A percentile compares a stretch with the other conserved stretches of the same genome.
phyloP scores from a whole-genome alignment of 306 rosid species.

The Quercus variabilis region DNA sequence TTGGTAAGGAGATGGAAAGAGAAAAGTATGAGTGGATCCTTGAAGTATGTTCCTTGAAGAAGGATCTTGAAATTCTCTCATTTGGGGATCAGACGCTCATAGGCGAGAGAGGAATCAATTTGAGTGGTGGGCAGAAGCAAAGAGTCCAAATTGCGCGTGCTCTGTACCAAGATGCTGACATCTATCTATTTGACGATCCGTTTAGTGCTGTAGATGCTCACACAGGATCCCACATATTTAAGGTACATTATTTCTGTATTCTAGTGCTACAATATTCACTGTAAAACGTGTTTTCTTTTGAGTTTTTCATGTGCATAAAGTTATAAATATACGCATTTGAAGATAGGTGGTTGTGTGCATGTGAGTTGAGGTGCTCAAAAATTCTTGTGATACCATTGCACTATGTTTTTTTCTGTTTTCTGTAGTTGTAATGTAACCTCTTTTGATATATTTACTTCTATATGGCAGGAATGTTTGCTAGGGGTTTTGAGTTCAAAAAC shows the following conservation, averaged over 20 bases:
- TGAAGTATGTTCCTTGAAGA: constrained; percentile 45
- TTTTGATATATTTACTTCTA: neutral
- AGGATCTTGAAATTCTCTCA: constrained; percentile 46
- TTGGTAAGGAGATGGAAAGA: constrained; percentile 47
- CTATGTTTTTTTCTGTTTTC: neutral
- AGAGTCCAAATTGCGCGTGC: constrained; percentile 61
- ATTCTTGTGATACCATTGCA: neutral
- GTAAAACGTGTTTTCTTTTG: neutral
- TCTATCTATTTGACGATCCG: constrained; percentile 44
- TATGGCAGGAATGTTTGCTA: constrained; percentile 68
- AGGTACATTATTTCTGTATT: constrained; percentile 7
- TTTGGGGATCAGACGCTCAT: constrained; percentile 53
- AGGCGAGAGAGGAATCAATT: constrained; percentile 58
- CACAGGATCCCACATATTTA: constrained; percentile 52
- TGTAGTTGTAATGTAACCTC: neutral
- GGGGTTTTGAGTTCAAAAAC: constrained; percentile 68
- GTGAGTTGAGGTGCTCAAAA: too few relatives aligned
- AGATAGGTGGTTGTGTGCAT: too few relatives aligned
- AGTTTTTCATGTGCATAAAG: neutral
- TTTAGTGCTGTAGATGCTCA: constrained; percentile 61
- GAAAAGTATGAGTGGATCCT: constrained; percentile 41
- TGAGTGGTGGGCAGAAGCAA: constrained; percentile 58
- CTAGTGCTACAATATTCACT: neutral
- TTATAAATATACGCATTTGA: too few relatives aligned
- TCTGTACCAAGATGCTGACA: constrained; percentile 49